phyloP scores from a whole-genome alignment of 257 asterid genomes.

The Ehretia macrophylla region DNA sequence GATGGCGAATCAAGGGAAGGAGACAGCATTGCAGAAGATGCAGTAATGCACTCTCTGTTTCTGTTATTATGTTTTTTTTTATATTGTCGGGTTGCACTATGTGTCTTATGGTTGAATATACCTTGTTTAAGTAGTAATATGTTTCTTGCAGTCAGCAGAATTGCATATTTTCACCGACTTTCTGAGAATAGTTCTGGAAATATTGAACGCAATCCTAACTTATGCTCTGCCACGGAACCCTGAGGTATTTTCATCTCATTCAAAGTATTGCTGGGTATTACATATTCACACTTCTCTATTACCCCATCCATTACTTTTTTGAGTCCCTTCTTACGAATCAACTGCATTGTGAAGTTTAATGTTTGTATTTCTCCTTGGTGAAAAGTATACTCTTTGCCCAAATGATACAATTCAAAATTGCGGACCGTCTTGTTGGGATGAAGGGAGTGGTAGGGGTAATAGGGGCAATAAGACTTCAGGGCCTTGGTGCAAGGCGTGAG shows the following conservation, averaged over 20 bases:
- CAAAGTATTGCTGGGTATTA: conserved; percentile 6
- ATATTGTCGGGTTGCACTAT: not conserved
- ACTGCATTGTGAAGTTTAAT: too few relatives aligned
- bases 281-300: not conserved
- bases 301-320: not conserved
- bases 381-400: too few relatives aligned
- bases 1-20: conserved; percentile 56
- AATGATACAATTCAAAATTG: too few relatives aligned
- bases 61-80: conserved; percentile 1
- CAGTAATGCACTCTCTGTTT: conserved; percentile 35
- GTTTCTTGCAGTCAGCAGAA: conserved; percentile 64
- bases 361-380: too few relatives aligned
- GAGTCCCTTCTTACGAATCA: too few relatives aligned
- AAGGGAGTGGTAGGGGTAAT: too few relatives aligned
- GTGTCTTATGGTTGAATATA: not conserved
- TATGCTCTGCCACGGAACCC: conserved; percentile 87
- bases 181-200: conserved; percentile 86
- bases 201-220: conserved; percentile 71
- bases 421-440: too few relatives aligned
- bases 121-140: not conserved
- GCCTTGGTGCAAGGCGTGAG: too few relatives aligned
- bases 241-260: conserved; percentile 50
- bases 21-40: conserved; percentile 69
- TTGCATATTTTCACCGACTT: conserved; percentile 80
- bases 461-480: too few relatives aligned